Evolutionary conservation across 2,329 filamentous ascomycete species (phyloP), one percentile per base, ranked within the genome.

Genomic region (Fusarium sp.): DNA sequence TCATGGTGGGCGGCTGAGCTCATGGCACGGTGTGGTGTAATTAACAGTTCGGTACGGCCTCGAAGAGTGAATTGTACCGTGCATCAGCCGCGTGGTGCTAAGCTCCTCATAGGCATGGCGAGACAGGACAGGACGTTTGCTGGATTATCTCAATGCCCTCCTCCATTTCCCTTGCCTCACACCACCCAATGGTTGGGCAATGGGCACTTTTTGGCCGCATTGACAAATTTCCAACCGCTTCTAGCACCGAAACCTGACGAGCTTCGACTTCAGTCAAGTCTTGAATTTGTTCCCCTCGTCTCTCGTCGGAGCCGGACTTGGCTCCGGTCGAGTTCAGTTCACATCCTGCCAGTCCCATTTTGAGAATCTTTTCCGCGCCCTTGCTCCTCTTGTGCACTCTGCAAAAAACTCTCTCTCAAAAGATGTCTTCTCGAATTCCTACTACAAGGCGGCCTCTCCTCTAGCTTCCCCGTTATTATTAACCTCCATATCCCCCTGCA

Each of bases 291-390:
- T 72, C 69, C 70, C 69, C 68, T 70, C 68, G 71, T 73, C 63
- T 58, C 56, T 75, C 41, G 71, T 75, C 73, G 73, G 73, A 75
- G 72, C 43, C 73, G 73, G 73, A 64, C 73, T 74, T 74, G 68
- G 70, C 73, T 75, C 73, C 73, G 72, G 73, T 66, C 70, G 44
- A 75, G 64, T 73, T 74, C 71, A 68, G 63, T 74, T 75, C 66
- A 73, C 62, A 70, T 72, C 57, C 69, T 75, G 62, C 72, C 72
- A 68, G 71, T 75, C 69, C 71, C 72, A 67, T 73, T 75, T 73
- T 65, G 62, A 68, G 70, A 72, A 72, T 75, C 71, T 73, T 73
- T 75, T 74, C 60, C 61, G 68, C 61, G 70, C 64, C 73, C 71
- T 74, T 63, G 58, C 68, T 68, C 57, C 61, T 67, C 73, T 66